phyloP scores from a whole-genome alignment of 2,329 filamentous ascomycete genomes.

The Botryotinia calthae region DNA sequence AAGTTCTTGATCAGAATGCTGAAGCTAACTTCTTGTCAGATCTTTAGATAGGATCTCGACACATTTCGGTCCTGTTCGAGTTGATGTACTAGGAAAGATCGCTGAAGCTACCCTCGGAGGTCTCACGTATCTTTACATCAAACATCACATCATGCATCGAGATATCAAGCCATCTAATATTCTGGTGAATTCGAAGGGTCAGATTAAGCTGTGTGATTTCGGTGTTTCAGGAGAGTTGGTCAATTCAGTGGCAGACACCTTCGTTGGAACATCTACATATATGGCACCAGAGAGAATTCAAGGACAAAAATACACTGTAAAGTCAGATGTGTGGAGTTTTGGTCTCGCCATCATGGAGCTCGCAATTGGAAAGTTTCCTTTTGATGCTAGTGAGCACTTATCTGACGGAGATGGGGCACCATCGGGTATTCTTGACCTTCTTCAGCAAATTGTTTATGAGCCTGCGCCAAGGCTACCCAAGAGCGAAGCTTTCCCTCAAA shows the following conservation, averaged over 20 bases:
- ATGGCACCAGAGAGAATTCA: slow-evolving; percentile 99
- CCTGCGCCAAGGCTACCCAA: slow-evolving; percentile 90
- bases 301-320: slow-evolving; percentile 94
- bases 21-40: slow-evolving; percentile 49
- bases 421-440: slow-evolving; percentile 89
- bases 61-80: slow-evolving; percentile 90
- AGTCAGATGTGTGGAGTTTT: slow-evolving; percentile 97
- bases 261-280: slow-evolving; percentile 97
- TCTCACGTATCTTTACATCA: slow-evolving; percentile 89
- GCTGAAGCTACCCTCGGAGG: slow-evolving; percentile 92
- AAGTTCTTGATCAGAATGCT: neutral
- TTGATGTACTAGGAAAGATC: slow-evolving; percentile 96
- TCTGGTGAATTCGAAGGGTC: slow-evolving; percentile 86
- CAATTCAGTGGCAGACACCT: slow-evolving; percentile 97
- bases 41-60: slow-evolving; percentile 91
- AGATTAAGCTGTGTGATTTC: slow-evolving; percentile 98
- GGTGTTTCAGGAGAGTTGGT: slow-evolving; percentile 97
- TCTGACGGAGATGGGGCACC: slow-evolving; percentile 77
- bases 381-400: slow-evolving; percentile 69
- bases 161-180: slow-evolving; percentile 99
- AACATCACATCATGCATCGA: slow-evolving; percentile 97
- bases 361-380: slow-evolving; percentile 95
- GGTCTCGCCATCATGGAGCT: slow-evolving; percentile 94
- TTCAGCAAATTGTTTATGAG: slow-evolving; percentile 97
- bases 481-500: slow-evolving; percentile 94